Base-by-base conservation (phyloP, 345 rosid species). In the Combretum micranthum region DNA sequence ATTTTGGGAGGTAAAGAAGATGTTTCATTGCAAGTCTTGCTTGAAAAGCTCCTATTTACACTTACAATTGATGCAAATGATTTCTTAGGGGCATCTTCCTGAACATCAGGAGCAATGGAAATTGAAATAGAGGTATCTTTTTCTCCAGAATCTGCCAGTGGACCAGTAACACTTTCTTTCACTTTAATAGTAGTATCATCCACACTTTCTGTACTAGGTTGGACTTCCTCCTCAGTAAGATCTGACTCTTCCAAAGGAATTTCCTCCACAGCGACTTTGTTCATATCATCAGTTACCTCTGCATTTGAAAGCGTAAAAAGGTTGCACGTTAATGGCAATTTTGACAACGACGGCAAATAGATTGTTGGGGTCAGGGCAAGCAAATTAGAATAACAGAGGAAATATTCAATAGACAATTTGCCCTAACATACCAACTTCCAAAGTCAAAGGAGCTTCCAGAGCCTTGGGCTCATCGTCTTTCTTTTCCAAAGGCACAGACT, bases 51-150 rank as follows among this genome's bases (percentile, higher is more conserved):
- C 4, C 2, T 21, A 23, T 17, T 3, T 11, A 18, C 54, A 67
- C 90, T 72, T 63, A 84, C 90, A 22, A 84, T 60, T 68, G 87
- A 73, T 65, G 83, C 83, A 77, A 63, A 84, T 1, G 91, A 75
- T 71, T 69, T 81, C 65, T 75, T 84, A 10, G 76, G 70, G 59
- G 73, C 63, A 64, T 77, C 78, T 23, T 69, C 76, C 69, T 53
- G 72, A 42, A 42, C 51, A 43, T 20, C 59, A 52, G 78, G 55
- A 68, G 67, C 42, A 62, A 48, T 44, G 14, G 60, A 49, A 45
- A 69, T 62, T 52, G 65, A 37, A 23, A 52, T 64, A 3, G 65
- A 56, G 20, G 23, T 57, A 67, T 60, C 75, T 26, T 64, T 57
- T 59, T 42, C 44, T 55, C 15, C 56, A 1, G 60, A 23, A 51